These are phyloP conservation scores for Malassezia slooffiae DNA, from an alignment of 1,284 basidiomycete genomes.

Conservation along the genomic window DNA sequence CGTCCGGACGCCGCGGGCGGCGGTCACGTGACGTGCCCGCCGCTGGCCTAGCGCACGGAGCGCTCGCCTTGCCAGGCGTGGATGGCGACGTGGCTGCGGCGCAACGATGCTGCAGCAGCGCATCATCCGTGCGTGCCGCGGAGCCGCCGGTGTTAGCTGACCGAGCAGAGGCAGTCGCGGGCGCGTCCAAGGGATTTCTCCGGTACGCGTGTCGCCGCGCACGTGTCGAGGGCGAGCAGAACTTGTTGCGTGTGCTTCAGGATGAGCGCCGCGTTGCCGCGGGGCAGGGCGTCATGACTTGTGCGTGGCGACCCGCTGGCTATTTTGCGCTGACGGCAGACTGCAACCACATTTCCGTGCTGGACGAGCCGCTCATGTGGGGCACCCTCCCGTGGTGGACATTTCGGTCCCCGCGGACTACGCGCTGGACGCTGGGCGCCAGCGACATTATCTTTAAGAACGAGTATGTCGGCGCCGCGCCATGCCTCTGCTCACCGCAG, in stretches of 20 bases:
- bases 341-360: slow-evolving; percentile 41
- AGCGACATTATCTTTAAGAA: slow-evolving; percentile 94
- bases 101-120: background rate
- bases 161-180: slow-evolving; percentile 23
- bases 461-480: slow-evolving; percentile 33
- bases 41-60: background rate
- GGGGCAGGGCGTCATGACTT: slow-evolving; percentile 32
- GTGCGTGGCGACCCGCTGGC: no score
- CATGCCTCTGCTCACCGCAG: slow-evolving; percentile 2
- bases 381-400: slow-evolving; percentile 22
- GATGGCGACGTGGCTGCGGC: background rate
- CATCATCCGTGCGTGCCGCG: slow-evolving; percentile 1
- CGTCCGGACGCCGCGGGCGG: background rate
- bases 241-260: slow-evolving; percentile 23
- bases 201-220: slow-evolving; percentile 28
- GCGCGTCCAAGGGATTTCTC: slow-evolving; percentile 24
- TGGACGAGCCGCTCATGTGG: slow-evolving; percentile 41
- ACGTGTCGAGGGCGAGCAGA: slow-evolving; percentile 27
- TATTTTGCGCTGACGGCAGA: slow-evolving; percentile 12
- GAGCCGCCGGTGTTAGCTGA: background rate
- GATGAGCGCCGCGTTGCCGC: slow-evolving; percentile 17
- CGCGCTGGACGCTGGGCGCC: slow-evolving; percentile 76
- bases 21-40: slow-evolving; percentile 6
- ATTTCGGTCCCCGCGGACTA: slow-evolving; percentile 48
- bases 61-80: background rate